Percentiles rank a stretch among this genome's conserved stretches.
Conservation (phyloP, 371 early-diverging fungal genomes). For the Mortierella sp. region DNA sequence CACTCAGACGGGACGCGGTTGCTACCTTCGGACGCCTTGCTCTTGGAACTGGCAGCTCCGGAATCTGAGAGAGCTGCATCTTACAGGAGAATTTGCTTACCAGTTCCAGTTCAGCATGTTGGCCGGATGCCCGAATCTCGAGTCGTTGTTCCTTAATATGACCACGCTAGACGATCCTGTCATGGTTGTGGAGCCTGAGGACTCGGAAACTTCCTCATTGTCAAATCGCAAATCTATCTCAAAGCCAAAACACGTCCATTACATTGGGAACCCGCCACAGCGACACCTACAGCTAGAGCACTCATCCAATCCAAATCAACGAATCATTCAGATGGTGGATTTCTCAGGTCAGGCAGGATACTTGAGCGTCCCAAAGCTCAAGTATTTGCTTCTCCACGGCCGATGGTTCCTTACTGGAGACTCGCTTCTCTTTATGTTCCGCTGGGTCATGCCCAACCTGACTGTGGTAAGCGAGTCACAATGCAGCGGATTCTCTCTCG, state of each 20-base stretch:
- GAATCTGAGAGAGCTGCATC: background rate
- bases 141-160: slow-evolving; percentile 14
- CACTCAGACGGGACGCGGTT: background rate
- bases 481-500: slow-evolving; percentile 6
- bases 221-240: too few species aligned
- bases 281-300: too few species aligned
- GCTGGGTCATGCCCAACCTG: slow-evolving; percentile 13
- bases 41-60: slow-evolving; percentile 32
- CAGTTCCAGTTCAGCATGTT: slow-evolving; percentile 29
- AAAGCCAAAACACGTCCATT: too few species aligned
- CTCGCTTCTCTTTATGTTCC: slow-evolving; percentile 5
- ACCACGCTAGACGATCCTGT: background rate
- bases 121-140: slow-evolving; percentile 19
- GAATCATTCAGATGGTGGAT: background rate
- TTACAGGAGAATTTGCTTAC: slow-evolving; percentile 23
- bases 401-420: slow-evolving; percentile 19
- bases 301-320: background rate
- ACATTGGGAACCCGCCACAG: too few species aligned
- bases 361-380: slow-evolving; percentile 4
- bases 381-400: background rate
- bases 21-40: slow-evolving; percentile 13
- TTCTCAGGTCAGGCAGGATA: background rate
- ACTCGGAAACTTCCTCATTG: too few species aligned
- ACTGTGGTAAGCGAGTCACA: slow-evolving; percentile 7
- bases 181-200: slow-evolving; percentile 5